These are phyloP conservation scores for Venturia effusa DNA, from an alignment of 2,329 filamentous ascomycete species.

Conservation along the genomic window DNA sequence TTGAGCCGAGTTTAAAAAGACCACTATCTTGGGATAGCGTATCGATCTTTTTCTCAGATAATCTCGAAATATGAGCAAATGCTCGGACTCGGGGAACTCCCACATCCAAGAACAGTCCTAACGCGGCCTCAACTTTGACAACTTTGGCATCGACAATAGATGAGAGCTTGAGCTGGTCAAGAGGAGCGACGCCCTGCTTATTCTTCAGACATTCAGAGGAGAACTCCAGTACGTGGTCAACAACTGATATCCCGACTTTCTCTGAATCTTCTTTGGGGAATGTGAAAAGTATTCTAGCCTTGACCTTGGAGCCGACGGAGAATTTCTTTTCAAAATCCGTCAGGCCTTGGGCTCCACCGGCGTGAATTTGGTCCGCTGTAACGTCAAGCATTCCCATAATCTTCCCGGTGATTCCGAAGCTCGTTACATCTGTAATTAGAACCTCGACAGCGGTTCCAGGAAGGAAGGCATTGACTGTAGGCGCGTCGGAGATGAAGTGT, in stretches of 20 bases:
- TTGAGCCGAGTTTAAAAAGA: slow-evolving; percentile 64
- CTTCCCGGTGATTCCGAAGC: slow-evolving; percentile 73
- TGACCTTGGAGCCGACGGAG: slow-evolving; percentile 74
- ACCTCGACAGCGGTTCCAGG: slow-evolving; percentile 87
- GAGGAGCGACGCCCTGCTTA: slow-evolving; percentile 40
- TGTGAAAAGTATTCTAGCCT: slow-evolving; percentile 77
- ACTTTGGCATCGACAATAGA: slow-evolving; percentile 70
- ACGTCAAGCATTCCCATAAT: slow-evolving; percentile 86
- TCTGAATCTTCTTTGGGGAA: slow-evolving; percentile 69
- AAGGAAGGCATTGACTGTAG: slow-evolving; percentile 79
- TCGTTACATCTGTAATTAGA: slow-evolving; percentile 63
- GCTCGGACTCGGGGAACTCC: slow-evolving; percentile 58
- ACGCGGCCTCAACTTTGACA: slow-evolving; percentile 63
- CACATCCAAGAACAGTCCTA: slow-evolving; percentile 72
- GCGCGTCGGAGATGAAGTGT: slow-evolving; percentile 60
- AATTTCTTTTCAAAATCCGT: slow-evolving; percentile 65
- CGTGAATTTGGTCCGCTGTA: slow-evolving; percentile 84
- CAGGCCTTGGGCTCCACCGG: slow-evolving; percentile 59
- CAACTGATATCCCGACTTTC: slow-evolving; percentile 76
- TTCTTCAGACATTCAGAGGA: slow-evolving; percentile 18
- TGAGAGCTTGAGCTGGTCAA: slow-evolving; percentile 56
- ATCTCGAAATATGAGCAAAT: slow-evolving; percentile 88
- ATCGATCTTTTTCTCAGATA: slow-evolving; percentile 85
- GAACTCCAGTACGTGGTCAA: slow-evolving; percentile 74
- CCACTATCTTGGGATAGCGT: slow-evolving; percentile 66